These are phyloP conservation scores for Carex kokanica DNA, from an alignment of 176 grass and related monocot species.

Conservation along the genomic window DNA sequence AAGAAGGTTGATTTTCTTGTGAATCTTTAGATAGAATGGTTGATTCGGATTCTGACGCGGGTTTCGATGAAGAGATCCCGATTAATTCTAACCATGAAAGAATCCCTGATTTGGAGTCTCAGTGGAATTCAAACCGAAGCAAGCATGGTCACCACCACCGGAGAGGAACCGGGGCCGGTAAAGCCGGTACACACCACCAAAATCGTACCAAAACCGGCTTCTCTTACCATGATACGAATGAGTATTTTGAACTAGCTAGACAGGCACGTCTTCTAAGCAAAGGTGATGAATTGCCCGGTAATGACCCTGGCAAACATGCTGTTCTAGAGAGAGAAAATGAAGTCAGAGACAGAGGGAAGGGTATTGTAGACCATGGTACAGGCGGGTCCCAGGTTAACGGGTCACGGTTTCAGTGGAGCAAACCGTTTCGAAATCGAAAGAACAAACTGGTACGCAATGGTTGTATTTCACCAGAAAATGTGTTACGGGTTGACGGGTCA, in stretches of 20 bases:
- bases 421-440: constrained; percentile 10
- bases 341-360: constrained; percentile 11
- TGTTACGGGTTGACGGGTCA: not conserved
- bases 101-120: not conserved
- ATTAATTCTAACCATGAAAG: not conserved
- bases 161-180: not conserved
- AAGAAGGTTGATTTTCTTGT: not conserved
- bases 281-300: not conserved
- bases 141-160: not conserved
- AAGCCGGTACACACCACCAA: not conserved
- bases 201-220: not conserved
- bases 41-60: constrained; percentile 24
- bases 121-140: constrained; percentile 12
- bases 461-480: constrained; percentile 26
- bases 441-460: constrained; percentile 27
- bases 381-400: not conserved
- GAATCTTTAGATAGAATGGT: constrained; percentile 4
- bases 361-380: not conserved
- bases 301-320: not conserved
- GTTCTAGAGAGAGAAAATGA: not conserved
- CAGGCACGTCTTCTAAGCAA: constrained; percentile 20
- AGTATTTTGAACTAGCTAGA: constrained; percentile 24
- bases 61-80: not conserved
- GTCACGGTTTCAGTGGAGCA: constrained; percentile 24
- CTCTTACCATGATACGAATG: not conserved